These are phyloP conservation scores for Tilletia caries DNA, from an alignment of 1,284 basidiomycete species.

Conservation along the genomic window DNA sequence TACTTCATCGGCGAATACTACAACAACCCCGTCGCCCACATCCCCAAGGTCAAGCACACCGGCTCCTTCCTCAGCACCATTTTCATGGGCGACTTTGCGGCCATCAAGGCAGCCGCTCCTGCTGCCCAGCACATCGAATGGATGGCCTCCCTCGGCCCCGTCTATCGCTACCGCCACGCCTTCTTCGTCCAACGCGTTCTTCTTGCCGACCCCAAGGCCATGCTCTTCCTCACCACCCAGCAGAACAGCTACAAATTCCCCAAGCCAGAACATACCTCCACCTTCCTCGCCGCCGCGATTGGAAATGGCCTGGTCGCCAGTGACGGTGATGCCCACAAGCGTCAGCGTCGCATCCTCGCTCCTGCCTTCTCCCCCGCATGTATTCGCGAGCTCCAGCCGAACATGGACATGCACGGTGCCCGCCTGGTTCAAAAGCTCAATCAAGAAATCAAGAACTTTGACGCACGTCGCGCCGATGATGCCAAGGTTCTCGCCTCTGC, in stretches of 20 bases:
- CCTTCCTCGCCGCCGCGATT: conserved; percentile 36
- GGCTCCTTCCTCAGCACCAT: conserved; percentile 7
- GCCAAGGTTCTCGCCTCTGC: neutral
- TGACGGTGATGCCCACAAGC: conserved; percentile 42
- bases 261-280: conserved; percentile 30
- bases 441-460: conserved; percentile 22
- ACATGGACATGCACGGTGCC: conserved; percentile 32
- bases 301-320: conserved; percentile 44
- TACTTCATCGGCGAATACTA: conserved; percentile 14
- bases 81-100: conserved; percentile 15
- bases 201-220: conserved; percentile 41
- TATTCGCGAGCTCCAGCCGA: conserved; percentile 38
- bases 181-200: conserved; percentile 43
- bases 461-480: neutral
- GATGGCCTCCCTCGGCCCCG: conserved; percentile 10
- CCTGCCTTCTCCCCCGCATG: conserved; percentile 43
- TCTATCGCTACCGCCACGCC: conserved; percentile 28
- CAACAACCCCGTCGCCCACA: conserved; percentile 11
- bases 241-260: conserved; percentile 37
- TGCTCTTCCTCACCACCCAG: conserved; percentile 36
- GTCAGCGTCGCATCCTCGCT: conserved; percentile 43
- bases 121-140: conserved; percentile 14
- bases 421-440: conserved; percentile 26
- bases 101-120: conserved; percentile 11
- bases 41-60: conserved; percentile 13